Evolutionary conservation across 495 filamentous ascomycete genomes (phyloP), one percentile per base, ranked within the genome.

Genomic region (Penicillium lividum): DNA sequence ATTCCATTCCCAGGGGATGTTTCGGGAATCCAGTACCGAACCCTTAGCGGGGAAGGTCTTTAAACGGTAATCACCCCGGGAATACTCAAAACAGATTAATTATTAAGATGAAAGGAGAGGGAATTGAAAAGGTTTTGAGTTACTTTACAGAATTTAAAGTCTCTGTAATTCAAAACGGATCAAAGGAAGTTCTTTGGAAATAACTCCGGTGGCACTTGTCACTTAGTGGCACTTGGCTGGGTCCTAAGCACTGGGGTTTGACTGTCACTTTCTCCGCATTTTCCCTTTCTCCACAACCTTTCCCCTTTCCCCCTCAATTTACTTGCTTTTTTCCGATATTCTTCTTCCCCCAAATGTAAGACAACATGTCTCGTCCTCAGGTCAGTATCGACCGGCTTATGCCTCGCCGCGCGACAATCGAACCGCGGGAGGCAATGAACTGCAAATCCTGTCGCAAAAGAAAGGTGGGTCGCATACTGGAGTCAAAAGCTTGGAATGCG

Each of bases 401-500:
- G 40, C 80, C 85, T 33, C 85, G 90, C 53, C 86, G 89, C 46
- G 77, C 84, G 74, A 86, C 82, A 76, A 84, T 83, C 66, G 89
- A 92, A 66, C 89, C 88, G 25, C 86, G 90, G 62, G 89, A 93
- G 76, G 87, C 89, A 18, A 95, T 95, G 91, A 95, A 95, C 72
- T 95, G 91, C 84, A 93, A 95, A 70, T 92, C 88, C 25, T 95
- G 91, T 78, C 85, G 91, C 61, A 95, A 93, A 71, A 82, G 91
- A 66, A 95, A 95, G 80, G 89, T 91, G 51, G 3, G 51, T 22
- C 22, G 22, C 22, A 22, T 22, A 22, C 22, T 22, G 22, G 22
- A 22, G 22, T 22, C 22, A 69, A 45, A 25, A 13, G 16, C 33
- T 15, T 27, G 7, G 33, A 36, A 11, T 36, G 8, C 2, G 1